Evolutionary conservation across 2,329 filamentous ascomycete species (phyloP).

Genomic region (Nannizzia gypsea): DNA sequence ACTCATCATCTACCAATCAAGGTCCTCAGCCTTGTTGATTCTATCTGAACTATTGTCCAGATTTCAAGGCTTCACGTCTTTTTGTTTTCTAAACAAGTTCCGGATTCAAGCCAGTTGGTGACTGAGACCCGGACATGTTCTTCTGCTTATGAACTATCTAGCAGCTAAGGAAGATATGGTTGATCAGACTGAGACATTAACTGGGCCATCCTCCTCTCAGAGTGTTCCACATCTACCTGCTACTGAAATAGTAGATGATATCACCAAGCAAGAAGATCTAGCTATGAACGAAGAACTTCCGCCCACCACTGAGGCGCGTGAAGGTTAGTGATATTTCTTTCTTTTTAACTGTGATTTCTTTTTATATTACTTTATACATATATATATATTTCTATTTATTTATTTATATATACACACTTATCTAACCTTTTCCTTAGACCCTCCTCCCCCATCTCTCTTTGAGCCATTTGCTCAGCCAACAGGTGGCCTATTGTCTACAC

Average conservation of each 20-base stretch:
- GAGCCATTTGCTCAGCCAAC: background rate
- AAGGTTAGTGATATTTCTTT: background rate
- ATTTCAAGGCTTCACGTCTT: background rate
- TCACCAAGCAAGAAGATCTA: background rate
- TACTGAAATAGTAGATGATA: background rate
- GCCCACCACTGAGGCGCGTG: background rate
- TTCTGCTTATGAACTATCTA: background rate
- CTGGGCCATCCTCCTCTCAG: background rate
- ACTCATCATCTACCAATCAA: background rate
- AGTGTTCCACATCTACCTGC: background rate
- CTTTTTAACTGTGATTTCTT: background rate
- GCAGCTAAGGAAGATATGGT: conserved; percentile 6
- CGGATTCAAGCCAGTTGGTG: background rate
- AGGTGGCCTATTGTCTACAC: background rate
- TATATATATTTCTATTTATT: background rate
- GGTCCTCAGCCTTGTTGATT: background rate
- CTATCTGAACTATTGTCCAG: background rate
- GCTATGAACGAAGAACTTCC: background rate
- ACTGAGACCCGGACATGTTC: background rate
- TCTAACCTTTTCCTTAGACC: background rate
- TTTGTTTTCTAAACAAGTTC: background rate
- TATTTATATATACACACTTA: background rate
- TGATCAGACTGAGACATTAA: conserved; percentile 3
- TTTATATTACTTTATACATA: background rate
- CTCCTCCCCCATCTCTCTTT: background rate